These are phyloP conservation scores for Phytophthora pinifolia DNA, from an alignment of 352 stramenopile genomes.

Conservation along the genomic window DNA sequence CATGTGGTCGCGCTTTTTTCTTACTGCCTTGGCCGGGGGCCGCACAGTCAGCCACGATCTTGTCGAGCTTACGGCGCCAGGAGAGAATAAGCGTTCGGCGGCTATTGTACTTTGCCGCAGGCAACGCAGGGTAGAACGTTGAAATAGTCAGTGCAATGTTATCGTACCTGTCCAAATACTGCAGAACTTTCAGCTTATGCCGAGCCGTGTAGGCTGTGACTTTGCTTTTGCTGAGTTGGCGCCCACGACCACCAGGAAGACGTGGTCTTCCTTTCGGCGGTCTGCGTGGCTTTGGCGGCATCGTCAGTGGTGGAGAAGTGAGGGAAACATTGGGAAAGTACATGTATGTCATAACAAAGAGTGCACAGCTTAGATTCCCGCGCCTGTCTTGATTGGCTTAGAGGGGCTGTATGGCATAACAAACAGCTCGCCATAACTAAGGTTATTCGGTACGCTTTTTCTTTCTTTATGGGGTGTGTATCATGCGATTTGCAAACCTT, in stretches of 20 bases:
- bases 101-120: background rate
- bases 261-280: constrained; percentile 1
- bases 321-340: too few species aligned
- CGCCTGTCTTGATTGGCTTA: too few species aligned
- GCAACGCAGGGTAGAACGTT: background rate
- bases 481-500: too few species aligned
- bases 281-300: background rate
- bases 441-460: too few species aligned
- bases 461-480: too few species aligned
- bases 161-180: background rate
- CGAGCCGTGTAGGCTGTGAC: background rate
- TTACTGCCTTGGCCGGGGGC: background rate
- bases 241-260: background rate
- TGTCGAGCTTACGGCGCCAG: background rate
- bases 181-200: background rate
- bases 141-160: background rate
- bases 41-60: background rate
- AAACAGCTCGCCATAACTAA: too few species aligned
- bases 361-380: too few species aligned
- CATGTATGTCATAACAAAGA: too few species aligned
- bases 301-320: too few species aligned
- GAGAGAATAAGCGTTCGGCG: background rate
- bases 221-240: background rate
- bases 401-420: too few species aligned
- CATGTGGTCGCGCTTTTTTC: too few species aligned